Conservation (phyloP, 1,284 basidiomycete genomes). For the Ustilago cynodontis region DNA sequence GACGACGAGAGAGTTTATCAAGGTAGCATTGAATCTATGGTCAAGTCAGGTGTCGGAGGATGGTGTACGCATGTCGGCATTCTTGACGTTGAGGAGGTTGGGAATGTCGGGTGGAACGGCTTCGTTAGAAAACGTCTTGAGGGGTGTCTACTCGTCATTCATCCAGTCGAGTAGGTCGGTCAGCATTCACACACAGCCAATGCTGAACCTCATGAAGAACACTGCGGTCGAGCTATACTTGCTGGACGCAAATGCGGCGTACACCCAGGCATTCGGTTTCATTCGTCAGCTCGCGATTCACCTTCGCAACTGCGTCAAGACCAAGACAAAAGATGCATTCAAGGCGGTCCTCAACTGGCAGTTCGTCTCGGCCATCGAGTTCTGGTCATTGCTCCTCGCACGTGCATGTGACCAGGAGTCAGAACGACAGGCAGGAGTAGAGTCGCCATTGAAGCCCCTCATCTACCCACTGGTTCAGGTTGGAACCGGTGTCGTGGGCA, state of each 20-base stretch:
- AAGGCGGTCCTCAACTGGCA: constrained; percentile 83
- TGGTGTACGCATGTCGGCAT: constrained; percentile 85
- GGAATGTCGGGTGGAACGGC: constrained; percentile 84
- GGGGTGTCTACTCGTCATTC: constrained; percentile 87
- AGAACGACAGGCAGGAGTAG: constrained; percentile 65
- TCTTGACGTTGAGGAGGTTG: constrained; percentile 85
- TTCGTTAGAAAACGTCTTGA: constrained; percentile 86
- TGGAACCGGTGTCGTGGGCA: constrained; percentile 90
- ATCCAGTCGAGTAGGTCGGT: constrained; percentile 86
- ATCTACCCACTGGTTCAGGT: constrained; percentile 97
- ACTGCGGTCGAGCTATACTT: constrained; percentile 92
- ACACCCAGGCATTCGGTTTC: constrained; percentile 96
- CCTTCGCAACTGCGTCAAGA: constrained; percentile 89
- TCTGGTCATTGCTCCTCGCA: constrained; percentile 84
- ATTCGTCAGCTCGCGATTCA: constrained; percentile 96
- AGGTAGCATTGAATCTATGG: constrained; percentile 73
- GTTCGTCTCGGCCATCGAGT: constrained; percentile 94
- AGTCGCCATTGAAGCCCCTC: constrained; percentile 85
- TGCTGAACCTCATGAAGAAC: constrained; percentile 98
- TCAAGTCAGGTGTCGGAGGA: constrained; percentile 78
- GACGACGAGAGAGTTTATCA: constrained; percentile 62
- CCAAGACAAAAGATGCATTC: constrained; percentile 74
- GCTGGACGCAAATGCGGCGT: constrained; percentile 76
- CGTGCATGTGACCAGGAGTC: constrained; percentile 56
- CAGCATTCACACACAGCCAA: constrained; percentile 86